Conservation (phyloP, 768 basidiomycete genomes). For the Amanita inopinata region DNA sequence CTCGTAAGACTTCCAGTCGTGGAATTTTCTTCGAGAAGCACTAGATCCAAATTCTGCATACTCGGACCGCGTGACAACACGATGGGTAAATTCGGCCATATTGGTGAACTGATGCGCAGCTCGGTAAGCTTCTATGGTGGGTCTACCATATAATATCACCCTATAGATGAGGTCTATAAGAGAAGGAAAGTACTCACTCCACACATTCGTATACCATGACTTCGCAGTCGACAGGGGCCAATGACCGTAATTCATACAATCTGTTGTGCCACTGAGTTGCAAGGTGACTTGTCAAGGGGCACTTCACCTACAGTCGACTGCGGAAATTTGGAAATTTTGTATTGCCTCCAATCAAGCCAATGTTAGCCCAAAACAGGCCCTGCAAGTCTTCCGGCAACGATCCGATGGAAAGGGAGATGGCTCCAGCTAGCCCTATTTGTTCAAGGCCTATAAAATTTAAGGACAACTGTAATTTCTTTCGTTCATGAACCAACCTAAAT, state of each 20-base stretch:
- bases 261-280: conserved; percentile 25
- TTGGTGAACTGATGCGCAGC: conserved; percentile 51
- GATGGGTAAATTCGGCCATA: conserved; percentile 37
- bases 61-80: conserved; percentile 67
- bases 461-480: conserved; percentile 15
- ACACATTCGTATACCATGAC: conserved; percentile 62
- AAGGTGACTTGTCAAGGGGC: conserved; percentile 8
- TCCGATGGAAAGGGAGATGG: conserved; percentile 68
- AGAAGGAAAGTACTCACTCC: conserved; percentile 44
- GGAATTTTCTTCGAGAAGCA: conserved; percentile 69
- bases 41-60: conserved; percentile 78
- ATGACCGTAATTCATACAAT: conserved; percentile 58
- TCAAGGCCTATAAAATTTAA: conserved; percentile 44
- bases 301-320: conserved; percentile 58
- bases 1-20: conserved; percentile 41
- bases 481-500: conserved; percentile 55
- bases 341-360: conserved; percentile 82
- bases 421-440: conserved; percentile 70
- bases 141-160: conserved; percentile 28
- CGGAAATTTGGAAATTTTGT: conserved; percentile 67
- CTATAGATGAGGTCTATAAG: conserved; percentile 2
- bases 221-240: conserved; percentile 78
- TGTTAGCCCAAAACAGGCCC: conserved; percentile 94
- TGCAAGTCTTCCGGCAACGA: conserved; percentile 71
- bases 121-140: conserved; percentile 56